These are phyloP conservation scores for Ogataea minuta DNA, from an alignment of 805 yeast genomes.

Conservation along the genomic window DNA sequence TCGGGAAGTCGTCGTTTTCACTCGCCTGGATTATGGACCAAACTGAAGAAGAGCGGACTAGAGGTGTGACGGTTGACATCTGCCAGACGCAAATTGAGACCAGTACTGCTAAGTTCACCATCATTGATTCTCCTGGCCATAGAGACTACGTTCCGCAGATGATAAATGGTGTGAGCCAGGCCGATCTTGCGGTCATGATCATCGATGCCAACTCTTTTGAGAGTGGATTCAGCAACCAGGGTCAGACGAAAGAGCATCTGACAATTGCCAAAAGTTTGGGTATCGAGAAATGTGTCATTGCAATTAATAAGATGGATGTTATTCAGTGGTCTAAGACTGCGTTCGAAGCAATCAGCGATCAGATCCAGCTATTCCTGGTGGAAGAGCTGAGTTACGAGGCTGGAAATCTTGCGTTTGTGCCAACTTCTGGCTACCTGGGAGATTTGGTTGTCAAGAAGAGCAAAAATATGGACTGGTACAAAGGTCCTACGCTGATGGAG, in stretches of 20 bases:
- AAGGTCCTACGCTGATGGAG: slow-evolving; percentile 48
- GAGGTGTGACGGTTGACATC: slow-evolving; percentile 81
- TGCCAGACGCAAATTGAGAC: slow-evolving; percentile 70
- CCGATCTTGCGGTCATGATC: slow-evolving; percentile 71
- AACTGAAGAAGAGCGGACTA: slow-evolving; percentile 66
- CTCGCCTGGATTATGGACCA: slow-evolving; percentile 87
- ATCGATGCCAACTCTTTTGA: slow-evolving; percentile 76
- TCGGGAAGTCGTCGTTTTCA: slow-evolving; percentile 78
- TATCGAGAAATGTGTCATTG: slow-evolving; percentile 56
- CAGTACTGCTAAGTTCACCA: slow-evolving; percentile 50
- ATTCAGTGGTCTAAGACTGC: slow-evolving; percentile 54
- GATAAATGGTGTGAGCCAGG: slow-evolving; percentile 81
- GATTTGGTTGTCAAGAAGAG: slow-evolving; percentile 56
- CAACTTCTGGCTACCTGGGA: slow-evolving; percentile 70
- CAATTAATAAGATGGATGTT: slow-evolving; percentile 69
- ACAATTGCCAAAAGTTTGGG: slow-evolving; percentile 67
- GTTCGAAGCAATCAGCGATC: slow-evolving; percentile 48
- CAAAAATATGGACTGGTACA: slow-evolving; percentile 28
- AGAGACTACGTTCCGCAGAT: slow-evolving; percentile 80
- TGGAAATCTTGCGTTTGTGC: slow-evolving; percentile 49
- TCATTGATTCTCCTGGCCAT: slow-evolving; percentile 86
- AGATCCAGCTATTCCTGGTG: slow-evolving; percentile 49
- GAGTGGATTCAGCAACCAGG: slow-evolving; percentile 61
- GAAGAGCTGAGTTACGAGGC: slow-evolving; percentile 50
- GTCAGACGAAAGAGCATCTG: slow-evolving; percentile 80